phyloP scores from a whole-genome alignment of 2,329 filamentous ascomycete species.

The Neopestalotiopsis sp. region DNA sequence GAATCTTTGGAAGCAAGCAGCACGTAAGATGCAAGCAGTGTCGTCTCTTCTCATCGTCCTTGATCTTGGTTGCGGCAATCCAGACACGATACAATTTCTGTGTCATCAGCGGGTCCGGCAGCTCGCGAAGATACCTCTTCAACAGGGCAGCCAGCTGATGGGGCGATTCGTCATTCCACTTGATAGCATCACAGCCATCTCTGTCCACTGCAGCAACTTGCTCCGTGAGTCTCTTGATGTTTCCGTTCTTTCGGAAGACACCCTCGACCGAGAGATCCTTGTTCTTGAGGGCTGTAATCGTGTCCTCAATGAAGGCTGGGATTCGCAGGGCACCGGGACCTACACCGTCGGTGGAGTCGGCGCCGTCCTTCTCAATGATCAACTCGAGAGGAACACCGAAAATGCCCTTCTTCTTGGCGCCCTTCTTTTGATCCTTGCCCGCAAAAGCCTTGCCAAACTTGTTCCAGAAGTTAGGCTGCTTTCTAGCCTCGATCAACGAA shows the following conservation, averaged over 20 bases:
- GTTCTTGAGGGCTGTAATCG: constrained; percentile 92
- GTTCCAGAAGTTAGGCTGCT: constrained; percentile 92
- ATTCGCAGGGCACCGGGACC: constrained; percentile 90
- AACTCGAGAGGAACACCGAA: constrained; percentile 90
- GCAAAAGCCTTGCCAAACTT: constrained; percentile 93
- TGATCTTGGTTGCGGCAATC: constrained; percentile 87
- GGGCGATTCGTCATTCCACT: constrained; percentile 86
- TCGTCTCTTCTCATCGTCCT: constrained; percentile 80
- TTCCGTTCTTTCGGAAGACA: constrained; percentile 98
- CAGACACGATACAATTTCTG: constrained; percentile 93
- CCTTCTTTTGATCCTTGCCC: constrained; percentile 81
- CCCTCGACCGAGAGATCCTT: constrained; percentile 99
- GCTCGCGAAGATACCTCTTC: constrained; percentile 92
- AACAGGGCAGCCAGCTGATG: constrained; percentile 92
- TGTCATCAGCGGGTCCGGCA: constrained; percentile 93
- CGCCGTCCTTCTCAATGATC: constrained; percentile 90
- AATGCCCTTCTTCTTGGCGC: constrained; percentile 87
- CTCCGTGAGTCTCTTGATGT: constrained; percentile 92
- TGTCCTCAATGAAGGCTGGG: constrained; percentile 93
- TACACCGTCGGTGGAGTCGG: constrained; percentile 96
- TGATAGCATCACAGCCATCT: constrained; percentile 83
- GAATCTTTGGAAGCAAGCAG: constrained; percentile 89
- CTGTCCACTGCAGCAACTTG: constrained; percentile 85
- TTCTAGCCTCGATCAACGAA: constrained; percentile 89
- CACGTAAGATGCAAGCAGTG: constrained; percentile 89